A percentile compares a stretch with the other conserved stretches of the same genome.
These are phyloP conservation scores for Tuber borchii DNA, from an alignment of 495 filamentous ascomycete species.

Conservation along the genomic window DNA sequence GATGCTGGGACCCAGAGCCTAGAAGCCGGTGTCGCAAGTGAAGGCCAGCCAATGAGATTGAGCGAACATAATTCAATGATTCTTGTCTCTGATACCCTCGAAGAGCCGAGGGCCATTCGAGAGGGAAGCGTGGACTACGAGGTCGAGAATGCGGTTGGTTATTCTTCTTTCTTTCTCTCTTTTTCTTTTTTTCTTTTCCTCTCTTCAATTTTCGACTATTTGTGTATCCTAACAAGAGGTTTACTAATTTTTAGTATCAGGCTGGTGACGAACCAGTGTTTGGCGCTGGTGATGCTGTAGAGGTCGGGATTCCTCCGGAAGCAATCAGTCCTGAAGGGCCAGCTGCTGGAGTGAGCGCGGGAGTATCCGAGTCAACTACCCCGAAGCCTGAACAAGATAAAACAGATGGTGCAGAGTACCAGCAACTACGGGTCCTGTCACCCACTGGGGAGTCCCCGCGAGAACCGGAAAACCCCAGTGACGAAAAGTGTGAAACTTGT, in stretches of 20 bases:
- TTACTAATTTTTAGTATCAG: constrained; percentile 11
- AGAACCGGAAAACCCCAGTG: constrained; percentile 29
- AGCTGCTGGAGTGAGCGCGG: background rate
- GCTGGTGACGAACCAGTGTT: constrained; percentile 30
- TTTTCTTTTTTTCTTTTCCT: background rate
- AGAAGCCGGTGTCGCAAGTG: background rate
- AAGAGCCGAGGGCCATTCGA: background rate
- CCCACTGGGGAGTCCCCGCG: constrained; percentile 32
- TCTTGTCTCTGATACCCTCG: background rate
- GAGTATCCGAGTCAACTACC: background rate
- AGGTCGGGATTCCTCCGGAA: constrained; percentile 24
- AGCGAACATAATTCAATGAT: background rate
- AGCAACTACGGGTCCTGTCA: constrained; percentile 24
- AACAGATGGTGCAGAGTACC: constrained; percentile 10
- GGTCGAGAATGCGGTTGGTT: constrained; percentile 24
- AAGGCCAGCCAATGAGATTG: background rate
- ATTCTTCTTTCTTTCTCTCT: background rate
- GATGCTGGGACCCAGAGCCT: background rate
- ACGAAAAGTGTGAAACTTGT: constrained; percentile 36
- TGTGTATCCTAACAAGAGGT: constrained; percentile 4
- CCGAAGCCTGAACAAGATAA: background rate
- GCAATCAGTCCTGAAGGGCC: constrained; percentile 14
- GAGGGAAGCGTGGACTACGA: constrained; percentile 26
- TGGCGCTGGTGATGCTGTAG: constrained; percentile 13
- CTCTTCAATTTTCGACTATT: background rate